Conservation (phyloP, 2,329 filamentous ascomycete species). For the Nannizzia gypsea region DNA sequence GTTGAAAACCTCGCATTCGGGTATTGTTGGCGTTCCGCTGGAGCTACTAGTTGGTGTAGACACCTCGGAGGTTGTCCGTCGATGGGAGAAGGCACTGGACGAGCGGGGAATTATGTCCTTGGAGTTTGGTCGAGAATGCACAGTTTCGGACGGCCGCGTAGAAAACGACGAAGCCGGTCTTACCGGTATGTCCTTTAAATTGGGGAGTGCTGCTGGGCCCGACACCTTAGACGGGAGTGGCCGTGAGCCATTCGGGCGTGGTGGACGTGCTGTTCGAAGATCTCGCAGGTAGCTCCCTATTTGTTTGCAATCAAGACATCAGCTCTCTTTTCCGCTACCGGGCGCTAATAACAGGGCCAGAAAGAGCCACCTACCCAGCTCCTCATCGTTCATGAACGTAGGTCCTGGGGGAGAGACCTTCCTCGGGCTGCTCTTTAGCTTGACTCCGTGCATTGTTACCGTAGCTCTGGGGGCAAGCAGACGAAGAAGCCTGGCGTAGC, state of each 20-base stretch:
- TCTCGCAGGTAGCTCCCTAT: conserved; percentile 49
- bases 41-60: conserved; percentile 14
- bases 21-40: conserved; percentile 5
- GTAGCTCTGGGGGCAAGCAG: not conserved
- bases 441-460: not conserved
- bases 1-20: conserved; percentile 9
- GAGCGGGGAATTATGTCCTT: conserved; percentile 25
- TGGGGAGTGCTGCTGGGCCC: conserved; percentile 19
- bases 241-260: conserved; percentile 49
- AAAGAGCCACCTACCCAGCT: conserved; percentile 31
- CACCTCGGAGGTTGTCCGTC: conserved; percentile 22
- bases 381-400: conserved; percentile 36
- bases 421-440: conserved; percentile 26
- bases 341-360: not conserved
- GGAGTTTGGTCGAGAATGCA: conserved; percentile 14
- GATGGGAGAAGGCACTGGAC: conserved; percentile 32
- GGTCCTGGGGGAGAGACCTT: conserved; percentile 38
- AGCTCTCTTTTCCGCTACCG: not conserved
- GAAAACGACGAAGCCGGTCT: conserved; percentile 35
- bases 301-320: not conserved
- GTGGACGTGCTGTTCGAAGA: conserved; percentile 45
- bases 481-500: not conserved
- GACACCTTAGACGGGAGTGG: conserved; percentile 43
- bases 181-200: conserved; percentile 25
- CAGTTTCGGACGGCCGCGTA: conserved; percentile 18